phyloP scores from a whole-genome alignment of 2,329 filamentous ascomycete species.

The Sporothrix brunneoviolacea region DNA sequence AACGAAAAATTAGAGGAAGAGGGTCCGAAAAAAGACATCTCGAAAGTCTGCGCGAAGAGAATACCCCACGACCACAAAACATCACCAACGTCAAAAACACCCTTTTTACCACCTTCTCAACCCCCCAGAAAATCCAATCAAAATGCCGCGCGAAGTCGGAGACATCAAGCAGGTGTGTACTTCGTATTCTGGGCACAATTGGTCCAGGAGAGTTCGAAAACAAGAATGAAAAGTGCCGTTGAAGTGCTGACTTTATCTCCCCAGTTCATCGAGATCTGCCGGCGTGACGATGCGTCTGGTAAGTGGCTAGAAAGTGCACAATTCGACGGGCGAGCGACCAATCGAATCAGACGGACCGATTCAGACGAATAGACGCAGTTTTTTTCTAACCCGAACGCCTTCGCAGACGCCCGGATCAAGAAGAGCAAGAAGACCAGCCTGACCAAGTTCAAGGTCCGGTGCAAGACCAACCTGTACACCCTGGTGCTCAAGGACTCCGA shows the following conservation, averaged over 20 bases:
- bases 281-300: slow-evolving; percentile 99
- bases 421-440: slow-evolving; percentile 84
- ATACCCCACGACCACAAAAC: slow-evolving; percentile 6
- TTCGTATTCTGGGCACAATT: no score
- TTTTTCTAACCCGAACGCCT: slow-evolving; percentile 14
- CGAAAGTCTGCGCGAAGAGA: no score
- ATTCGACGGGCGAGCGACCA: no score
- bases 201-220: background rate
- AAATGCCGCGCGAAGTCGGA: slow-evolving; percentile 95
- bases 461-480: slow-evolving; percentile 93
- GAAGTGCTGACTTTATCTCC: slow-evolving; percentile 8
- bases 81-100: slow-evolving; percentile 17
- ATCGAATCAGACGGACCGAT: slow-evolving; percentile 16
- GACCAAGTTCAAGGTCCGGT: slow-evolving; percentile 99
- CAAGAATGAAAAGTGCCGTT: background rate
- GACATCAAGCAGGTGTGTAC: slow-evolving; percentile 80
- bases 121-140: slow-evolving; percentile 43
- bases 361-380: slow-evolving; percentile 19
- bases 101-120: slow-evolving; percentile 22
- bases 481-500: slow-evolving; percentile 97
- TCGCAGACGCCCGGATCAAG: slow-evolving; percentile 81
- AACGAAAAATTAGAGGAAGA: background rate
- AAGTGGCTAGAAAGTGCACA: slow-evolving; percentile 46
- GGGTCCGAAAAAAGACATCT: slow-evolving; percentile 9
- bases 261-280: slow-evolving; percentile 99